These are phyloP conservation scores for Colletotrichum somersetense DNA, from an alignment of 2,329 filamentous ascomycete genomes.

Conservation along the genomic window DNA sequence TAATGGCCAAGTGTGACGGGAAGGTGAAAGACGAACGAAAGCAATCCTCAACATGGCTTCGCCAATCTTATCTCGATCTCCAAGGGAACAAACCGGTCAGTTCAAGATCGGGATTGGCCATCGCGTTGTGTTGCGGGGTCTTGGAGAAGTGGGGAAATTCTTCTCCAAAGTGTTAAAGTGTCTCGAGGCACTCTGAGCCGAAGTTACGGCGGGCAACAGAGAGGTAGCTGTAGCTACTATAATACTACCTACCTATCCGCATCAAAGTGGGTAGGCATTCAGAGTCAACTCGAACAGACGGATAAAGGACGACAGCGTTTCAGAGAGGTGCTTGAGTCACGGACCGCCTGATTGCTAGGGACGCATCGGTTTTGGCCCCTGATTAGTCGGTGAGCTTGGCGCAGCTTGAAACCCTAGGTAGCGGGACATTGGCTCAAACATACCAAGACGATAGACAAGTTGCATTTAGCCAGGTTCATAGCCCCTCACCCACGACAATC, in stretches of 20 bases:
- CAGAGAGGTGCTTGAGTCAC: conserved; percentile 12
- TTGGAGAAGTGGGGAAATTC: neutral
- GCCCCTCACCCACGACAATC: neutral
- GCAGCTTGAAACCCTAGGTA: conserved; percentile 5
- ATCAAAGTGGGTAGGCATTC: no score
- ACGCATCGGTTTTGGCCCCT: conserved; percentile 1
- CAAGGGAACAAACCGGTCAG: neutral
- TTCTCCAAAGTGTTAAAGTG: neutral
- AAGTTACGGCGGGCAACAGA: neutral
- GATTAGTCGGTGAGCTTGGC: conserved; percentile 2
- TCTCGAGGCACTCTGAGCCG: neutral
- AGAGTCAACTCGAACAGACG: neutral
- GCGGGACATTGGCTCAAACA: conserved; percentile 17
- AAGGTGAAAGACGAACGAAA: neutral
- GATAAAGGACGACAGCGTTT: conserved; percentile 1
- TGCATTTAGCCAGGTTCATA: neutral
- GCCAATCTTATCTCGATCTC: conserved; percentile 12
- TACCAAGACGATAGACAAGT: neutral
- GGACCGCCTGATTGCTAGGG: neutral
- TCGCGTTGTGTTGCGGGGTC: neutral
- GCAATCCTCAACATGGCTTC: neutral
- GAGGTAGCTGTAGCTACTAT: no score
- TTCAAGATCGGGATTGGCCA: neutral
- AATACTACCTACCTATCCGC: no score
- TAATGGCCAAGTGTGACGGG: neutral